Evolutionary conservation across 202 grass and related monocot genomes (phyloP).

Genomic region (Digitaria exilis): DNA sequence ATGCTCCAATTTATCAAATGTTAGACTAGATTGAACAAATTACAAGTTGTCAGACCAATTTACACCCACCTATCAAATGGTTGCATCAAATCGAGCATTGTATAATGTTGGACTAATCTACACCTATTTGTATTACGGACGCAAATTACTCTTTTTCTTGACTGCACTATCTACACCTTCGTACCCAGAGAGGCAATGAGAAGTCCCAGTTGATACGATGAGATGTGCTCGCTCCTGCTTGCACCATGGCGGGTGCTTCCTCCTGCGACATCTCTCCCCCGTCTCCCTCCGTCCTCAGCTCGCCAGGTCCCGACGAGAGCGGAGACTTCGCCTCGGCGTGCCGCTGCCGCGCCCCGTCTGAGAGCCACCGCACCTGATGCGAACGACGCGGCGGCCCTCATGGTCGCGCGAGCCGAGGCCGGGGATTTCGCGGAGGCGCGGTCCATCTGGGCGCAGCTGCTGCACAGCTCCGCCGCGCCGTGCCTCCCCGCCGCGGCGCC

Average conservation of each 20-base stretch:
- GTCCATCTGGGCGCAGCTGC: conserved; percentile 74
- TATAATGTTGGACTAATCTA: too few relatives aligned
- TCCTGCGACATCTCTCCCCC: not conserved
- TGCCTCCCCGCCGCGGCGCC: conserved; percentile 44
- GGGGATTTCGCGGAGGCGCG: conserved; percentile 60
- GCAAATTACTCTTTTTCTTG: too few relatives aligned
- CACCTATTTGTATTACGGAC: too few relatives aligned
- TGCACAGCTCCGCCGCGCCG: conserved; percentile 65
- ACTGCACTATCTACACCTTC: too few relatives aligned
- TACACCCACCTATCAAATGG: too few relatives aligned
- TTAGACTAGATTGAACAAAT: too few relatives aligned
- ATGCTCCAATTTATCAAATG: too few relatives aligned
- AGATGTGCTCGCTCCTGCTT: conserved; percentile 31
- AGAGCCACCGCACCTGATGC: conserved; percentile 15
- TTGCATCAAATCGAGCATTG: too few relatives aligned
- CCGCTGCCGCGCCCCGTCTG: not conserved
- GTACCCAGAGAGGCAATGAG: not conserved
- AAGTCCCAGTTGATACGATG: not conserved
- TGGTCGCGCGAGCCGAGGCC: conserved; percentile 65
- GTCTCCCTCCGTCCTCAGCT: not conserved
- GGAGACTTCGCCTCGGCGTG: not conserved
- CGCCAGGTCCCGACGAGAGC: not conserved
- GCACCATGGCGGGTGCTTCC: conserved; percentile 26
- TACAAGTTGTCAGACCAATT: too few relatives aligned
- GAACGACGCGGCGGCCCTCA: conserved; percentile 38